Percentiles rank a stretch among this genome's conserved stretches.
Conservation (phyloP, 2,329 filamentous ascomycete species). For the Sclerotinia glacialis region DNA sequence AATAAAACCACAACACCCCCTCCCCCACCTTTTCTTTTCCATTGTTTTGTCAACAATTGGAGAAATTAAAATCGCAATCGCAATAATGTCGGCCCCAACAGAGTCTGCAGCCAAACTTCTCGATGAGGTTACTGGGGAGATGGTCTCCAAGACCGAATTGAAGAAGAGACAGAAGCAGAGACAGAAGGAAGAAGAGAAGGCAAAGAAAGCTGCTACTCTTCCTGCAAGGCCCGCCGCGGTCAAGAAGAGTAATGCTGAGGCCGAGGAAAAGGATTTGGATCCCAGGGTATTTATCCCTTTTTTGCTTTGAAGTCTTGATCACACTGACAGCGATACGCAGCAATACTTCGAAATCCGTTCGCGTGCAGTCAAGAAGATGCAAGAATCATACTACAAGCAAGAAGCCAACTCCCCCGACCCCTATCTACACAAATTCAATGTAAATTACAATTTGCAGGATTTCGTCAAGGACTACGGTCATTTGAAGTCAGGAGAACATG, state of each 20-base stretch:
- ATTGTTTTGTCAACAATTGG: slow-evolving; percentile 4
- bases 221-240: slow-evolving; percentile 57
- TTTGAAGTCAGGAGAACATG: slow-evolving; percentile 84
- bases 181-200: slow-evolving; percentile 83
- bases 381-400: slow-evolving; percentile 58
- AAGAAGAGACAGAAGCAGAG: slow-evolving; percentile 96
- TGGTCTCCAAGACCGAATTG: slow-evolving; percentile 77
- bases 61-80: slow-evolving; percentile 20
- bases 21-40: background rate
- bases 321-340: slow-evolving; percentile 42
- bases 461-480: slow-evolving; percentile 75
- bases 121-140: slow-evolving; percentile 92
- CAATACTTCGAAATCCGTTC: slow-evolving; percentile 98
- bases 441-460: slow-evolving; percentile 76
- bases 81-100: slow-evolving; percentile 37
- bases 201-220: slow-evolving; percentile 72
- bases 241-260: slow-evolving; percentile 53
- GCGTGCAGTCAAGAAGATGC: slow-evolving; percentile 66
- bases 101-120: slow-evolving; percentile 51
- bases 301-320: background rate
- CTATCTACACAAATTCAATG: slow-evolving; percentile 91
- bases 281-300: slow-evolving; percentile 57
- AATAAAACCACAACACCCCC: background rate
- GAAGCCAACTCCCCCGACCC: slow-evolving; percentile 64
- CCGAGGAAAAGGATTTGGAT: slow-evolving; percentile 69